Evolutionary conservation across 2,329 filamentous ascomycete species (phyloP).

Genomic region (Cercospora brassicicola): DNA sequence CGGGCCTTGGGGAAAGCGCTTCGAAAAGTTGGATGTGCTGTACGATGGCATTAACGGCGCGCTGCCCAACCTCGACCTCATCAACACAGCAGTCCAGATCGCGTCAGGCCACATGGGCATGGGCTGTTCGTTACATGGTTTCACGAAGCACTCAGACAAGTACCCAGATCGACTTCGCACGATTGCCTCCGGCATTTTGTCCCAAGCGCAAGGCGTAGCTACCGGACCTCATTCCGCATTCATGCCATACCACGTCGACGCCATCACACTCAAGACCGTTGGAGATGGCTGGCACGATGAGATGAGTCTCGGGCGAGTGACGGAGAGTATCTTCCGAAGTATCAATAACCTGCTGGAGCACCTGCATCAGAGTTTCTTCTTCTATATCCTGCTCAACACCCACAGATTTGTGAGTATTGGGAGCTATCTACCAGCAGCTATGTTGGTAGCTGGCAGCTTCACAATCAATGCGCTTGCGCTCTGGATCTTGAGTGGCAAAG

Average conservation of each 20-base stretch:
- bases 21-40: conserved; percentile 83
- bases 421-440: conserved; percentile 95
- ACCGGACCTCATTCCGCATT: conserved; percentile 92
- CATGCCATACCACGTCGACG: conserved; percentile 96
- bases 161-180: conserved; percentile 82
- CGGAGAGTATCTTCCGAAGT: conserved; percentile 89
- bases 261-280: conserved; percentile 86
- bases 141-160: conserved; percentile 72
- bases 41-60: conserved; percentile 97
- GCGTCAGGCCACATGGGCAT: conserved; percentile 92
- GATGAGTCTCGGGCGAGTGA: conserved; percentile 85
- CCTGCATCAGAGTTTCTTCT: conserved; percentile 98
- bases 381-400: conserved; percentile 89
- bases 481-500: conserved; percentile 81
- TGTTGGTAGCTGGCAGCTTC: conserved; percentile 92
- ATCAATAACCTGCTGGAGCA: conserved; percentile 96
- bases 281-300: conserved; percentile 96
- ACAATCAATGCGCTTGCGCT: conserved; percentile 91
- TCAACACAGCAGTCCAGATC: conserved; percentile 89
- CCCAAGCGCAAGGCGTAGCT: conserved; percentile 83
- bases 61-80: conserved; percentile 88
- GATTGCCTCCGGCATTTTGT: conserved; percentile 89
- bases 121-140: conserved; percentile 76
- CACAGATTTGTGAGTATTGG: conserved; percentile 97
- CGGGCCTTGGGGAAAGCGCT: conserved; percentile 68